Evolutionary conservation across 2,329 filamentous ascomycete genomes (phyloP).

Genomic region (Colletotrichum sp.): DNA sequence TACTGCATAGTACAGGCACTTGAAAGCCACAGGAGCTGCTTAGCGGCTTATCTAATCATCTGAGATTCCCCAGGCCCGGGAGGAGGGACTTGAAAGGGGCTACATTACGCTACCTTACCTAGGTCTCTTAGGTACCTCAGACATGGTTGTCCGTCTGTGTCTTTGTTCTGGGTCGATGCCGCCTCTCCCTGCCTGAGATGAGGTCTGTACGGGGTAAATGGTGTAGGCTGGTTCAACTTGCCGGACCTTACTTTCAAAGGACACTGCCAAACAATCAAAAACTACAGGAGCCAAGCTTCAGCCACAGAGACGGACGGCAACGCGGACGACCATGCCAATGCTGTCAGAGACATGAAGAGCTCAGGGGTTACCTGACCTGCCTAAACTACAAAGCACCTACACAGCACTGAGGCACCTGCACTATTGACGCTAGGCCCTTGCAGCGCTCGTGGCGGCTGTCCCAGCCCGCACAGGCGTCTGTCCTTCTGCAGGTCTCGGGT

Average conservation of each 20-base stretch:
- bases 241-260: neutral
- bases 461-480: neutral
- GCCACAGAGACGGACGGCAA: neutral
- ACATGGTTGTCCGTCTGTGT: neutral
- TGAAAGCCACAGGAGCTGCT: neutral
- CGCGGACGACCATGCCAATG: neutral
- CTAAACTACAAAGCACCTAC: too few relatives aligned
- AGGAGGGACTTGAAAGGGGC: neutral
- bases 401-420: neutral
- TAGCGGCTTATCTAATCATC: neutral
- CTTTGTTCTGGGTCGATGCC: neutral
- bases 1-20: neutral
- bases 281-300: neutral
- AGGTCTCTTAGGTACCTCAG: too few relatives aligned
- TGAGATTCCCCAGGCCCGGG: neutral
- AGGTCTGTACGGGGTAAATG: neutral
- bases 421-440: neutral
- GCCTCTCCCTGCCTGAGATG: neutral
- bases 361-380: neutral
- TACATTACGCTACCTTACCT: too few relatives aligned
- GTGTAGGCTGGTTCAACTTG: neutral
- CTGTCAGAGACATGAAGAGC: neutral
- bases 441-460: neutral
- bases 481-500: neutral
- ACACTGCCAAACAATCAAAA: neutral